phyloP scores from a whole-genome alignment of 768 basidiomycete genomes.

The Leccinum aurantiacum region DNA sequence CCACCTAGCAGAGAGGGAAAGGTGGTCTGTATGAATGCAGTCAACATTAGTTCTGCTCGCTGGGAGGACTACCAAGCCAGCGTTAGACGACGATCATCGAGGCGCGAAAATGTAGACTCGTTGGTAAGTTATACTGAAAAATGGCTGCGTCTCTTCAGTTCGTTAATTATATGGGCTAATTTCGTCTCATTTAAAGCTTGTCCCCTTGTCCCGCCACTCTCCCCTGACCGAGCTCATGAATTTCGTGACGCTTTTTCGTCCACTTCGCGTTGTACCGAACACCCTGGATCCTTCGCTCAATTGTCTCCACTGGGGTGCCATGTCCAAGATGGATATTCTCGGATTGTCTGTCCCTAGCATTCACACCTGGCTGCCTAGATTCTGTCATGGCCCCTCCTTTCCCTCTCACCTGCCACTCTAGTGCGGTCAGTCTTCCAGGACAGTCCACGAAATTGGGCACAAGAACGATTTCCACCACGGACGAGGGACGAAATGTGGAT shows the following conservation, averaged over 20 bases:
- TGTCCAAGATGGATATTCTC: constrained; percentile 62
- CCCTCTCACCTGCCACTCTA: constrained; percentile 15
- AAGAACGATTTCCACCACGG: neutral
- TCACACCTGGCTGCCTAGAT: constrained; percentile 6
- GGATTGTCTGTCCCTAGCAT: constrained; percentile 43
- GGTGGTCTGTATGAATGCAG: constrained; percentile 85
- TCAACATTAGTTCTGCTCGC: constrained; percentile 59
- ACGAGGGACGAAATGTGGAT: constrained; percentile 39
- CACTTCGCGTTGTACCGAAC: constrained; percentile 76
- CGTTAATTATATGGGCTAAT: neutral
- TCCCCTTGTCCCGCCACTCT: constrained; percentile 85
- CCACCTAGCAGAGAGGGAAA: constrained; percentile 46
- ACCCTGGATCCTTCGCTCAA: constrained; percentile 53
- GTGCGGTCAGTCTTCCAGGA: constrained; percentile 20
- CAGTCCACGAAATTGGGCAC: constrained; percentile 15
- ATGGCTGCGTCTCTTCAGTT: neutral
- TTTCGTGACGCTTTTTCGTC: constrained; percentile 82
- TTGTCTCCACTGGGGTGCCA: constrained; percentile 70
- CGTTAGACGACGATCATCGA: constrained; percentile 42
- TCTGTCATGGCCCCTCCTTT: constrained; percentile 27
- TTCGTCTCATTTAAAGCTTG: constrained; percentile 48
- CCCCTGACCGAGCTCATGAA: constrained; percentile 75
- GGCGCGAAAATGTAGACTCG: constrained; percentile 43
- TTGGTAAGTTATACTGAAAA: constrained; percentile 49
- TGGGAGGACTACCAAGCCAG: constrained; percentile 53